phyloP scores from a whole-genome alignment of 495 filamentous ascomycete species.

The Penicillium bialowiezense region DNA sequence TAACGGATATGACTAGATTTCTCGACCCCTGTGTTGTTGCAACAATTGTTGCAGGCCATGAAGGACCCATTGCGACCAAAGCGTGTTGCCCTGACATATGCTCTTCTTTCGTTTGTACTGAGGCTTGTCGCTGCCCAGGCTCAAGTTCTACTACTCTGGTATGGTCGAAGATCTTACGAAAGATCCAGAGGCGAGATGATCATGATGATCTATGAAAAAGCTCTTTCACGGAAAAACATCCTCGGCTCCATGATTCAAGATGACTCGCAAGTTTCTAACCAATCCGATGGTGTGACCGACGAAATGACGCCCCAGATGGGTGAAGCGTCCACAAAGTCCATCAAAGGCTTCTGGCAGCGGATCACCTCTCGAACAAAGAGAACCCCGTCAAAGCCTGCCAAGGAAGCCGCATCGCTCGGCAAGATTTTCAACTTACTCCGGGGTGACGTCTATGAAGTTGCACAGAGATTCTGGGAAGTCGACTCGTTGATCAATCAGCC shows the following conservation, averaged over 20 bases:
- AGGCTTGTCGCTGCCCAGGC: constrained; percentile 63
- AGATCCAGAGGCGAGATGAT: constrained; percentile 80
- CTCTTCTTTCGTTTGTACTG: constrained; percentile 55
- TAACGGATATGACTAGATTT: constrained; percentile 35
- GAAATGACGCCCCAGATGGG: neutral
- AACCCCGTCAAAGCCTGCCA: constrained; percentile 23
- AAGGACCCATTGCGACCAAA: constrained; percentile 46
- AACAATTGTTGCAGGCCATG: constrained; percentile 68
- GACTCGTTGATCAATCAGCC: constrained; percentile 65
- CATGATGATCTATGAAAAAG: constrained; percentile 86
- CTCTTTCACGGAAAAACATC: constrained; percentile 67
- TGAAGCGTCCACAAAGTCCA: constrained; percentile 2
- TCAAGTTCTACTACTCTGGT: constrained; percentile 71
- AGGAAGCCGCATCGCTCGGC: constrained; percentile 70
- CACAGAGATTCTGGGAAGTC: constrained; percentile 82
- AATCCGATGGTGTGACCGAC: constrained; percentile 2
- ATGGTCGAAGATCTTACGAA: constrained; percentile 71
- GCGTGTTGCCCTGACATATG: constrained; percentile 62
- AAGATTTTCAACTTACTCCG: constrained; percentile 82
- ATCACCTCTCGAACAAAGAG: constrained; percentile 7
- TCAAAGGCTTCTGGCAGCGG: constrained; percentile 10
- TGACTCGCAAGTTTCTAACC: constrained; percentile 6
- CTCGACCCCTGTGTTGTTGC: constrained; percentile 64
- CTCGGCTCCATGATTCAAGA: constrained; percentile 42
- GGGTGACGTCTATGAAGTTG: constrained; percentile 77